Conservation (phyloP, 257 asterid genomes). For the Solanum corneliomulleri region DNA sequence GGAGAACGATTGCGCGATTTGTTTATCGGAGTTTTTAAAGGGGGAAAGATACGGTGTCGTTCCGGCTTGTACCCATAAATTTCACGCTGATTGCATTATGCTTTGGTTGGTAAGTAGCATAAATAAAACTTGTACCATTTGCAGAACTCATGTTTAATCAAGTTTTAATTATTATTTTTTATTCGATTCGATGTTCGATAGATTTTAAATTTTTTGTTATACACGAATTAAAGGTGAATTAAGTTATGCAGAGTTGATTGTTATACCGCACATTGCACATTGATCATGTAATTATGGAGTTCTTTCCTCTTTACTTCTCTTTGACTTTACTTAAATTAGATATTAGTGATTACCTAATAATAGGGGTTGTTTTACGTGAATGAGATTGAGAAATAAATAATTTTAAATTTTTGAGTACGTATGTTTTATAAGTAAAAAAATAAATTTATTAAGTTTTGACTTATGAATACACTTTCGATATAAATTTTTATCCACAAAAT, state of each 20-base stretch:
- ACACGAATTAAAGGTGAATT: not conserved
- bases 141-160: not conserved
- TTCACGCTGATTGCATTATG: not conserved
- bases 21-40: not conserved
- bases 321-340: no score
- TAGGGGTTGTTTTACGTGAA: not conserved
- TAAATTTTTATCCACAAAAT: no score
- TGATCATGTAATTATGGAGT: no score
- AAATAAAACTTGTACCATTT: not conserved
- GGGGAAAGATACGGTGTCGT: not conserved
- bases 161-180: not conserved
- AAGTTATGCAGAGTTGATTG: not conserved
- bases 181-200: no score
- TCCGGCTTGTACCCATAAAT: not conserved
- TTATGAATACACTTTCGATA: rapidly evolving
- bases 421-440: no score
- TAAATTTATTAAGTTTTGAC: no score
- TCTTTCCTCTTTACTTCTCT: not conserved
- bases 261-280: not conserved
- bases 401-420: no score
- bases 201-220: not conserved
- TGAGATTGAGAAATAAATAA: no score
- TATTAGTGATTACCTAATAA: no score
- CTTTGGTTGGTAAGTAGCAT: not conserved
- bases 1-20: not conserved